phyloP scores from a whole-genome alignment of 1,284 basidiomycete species.

The Cystobasidiaceae sp. region DNA sequence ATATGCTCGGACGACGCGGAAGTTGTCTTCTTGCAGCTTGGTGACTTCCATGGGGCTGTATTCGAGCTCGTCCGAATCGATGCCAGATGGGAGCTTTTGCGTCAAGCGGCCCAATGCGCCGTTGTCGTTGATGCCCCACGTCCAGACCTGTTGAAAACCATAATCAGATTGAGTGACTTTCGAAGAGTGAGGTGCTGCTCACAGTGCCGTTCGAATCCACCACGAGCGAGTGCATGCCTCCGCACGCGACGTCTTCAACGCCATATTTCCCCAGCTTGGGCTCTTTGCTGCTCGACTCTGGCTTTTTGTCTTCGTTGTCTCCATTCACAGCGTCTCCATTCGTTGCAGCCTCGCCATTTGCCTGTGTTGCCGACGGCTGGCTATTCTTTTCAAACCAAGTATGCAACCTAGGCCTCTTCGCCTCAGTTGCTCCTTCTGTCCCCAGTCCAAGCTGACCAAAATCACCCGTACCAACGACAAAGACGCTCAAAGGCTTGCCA shows the following conservation, averaged over 20 bases:
- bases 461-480: constrained; percentile 76
- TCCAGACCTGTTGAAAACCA: constrained; percentile 58
- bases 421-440: constrained; percentile 47
- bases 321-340: constrained; percentile 13
- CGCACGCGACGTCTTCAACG: constrained; percentile 67
- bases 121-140: constrained; percentile 87
- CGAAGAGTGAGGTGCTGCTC: not conserved
- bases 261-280: constrained; percentile 58
- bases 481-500: constrained; percentile 54
- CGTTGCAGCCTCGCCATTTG: not conserved
- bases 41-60: constrained; percentile 67
- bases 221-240: constrained; percentile 78
- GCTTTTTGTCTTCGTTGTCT: constrained; percentile 24
- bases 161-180: not conserved
- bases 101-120: constrained; percentile 83
- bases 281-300: constrained; percentile 38
- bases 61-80: constrained; percentile 71
- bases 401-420: constrained; percentile 61
- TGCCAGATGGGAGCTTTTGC: constrained; percentile 60
- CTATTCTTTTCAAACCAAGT: constrained; percentile 44
- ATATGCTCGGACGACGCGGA: constrained; percentile 62
- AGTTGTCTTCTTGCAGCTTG: constrained; percentile 53
- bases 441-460: constrained; percentile 85
- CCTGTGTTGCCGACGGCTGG: not conserved
- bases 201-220: constrained; percentile 79